These are phyloP conservation scores for Xerocomellus amylosporus DNA, from an alignment of 768 basidiomycete genomes.

Conservation along the genomic window DNA sequence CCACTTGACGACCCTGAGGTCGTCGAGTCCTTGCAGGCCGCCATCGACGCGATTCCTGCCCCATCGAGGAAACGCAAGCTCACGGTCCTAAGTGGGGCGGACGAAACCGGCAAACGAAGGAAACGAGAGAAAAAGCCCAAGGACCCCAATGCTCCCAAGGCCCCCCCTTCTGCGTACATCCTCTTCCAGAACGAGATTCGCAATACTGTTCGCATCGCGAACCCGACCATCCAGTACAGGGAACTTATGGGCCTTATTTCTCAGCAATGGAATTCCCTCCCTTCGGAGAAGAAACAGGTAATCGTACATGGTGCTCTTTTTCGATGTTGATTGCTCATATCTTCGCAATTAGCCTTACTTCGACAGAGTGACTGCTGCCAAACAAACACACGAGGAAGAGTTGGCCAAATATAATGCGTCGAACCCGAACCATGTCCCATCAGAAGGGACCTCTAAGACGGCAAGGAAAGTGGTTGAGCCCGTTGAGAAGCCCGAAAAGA, in stretches of 20 bases:
- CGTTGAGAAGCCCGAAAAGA: conserved; percentile 28
- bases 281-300: conserved; percentile 71
- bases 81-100: conserved; percentile 27
- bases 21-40: conserved; percentile 27
- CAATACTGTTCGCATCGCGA: conserved; percentile 59
- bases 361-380: conserved; percentile 51
- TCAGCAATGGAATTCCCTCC: conserved; percentile 69
- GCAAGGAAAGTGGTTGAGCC: conserved; percentile 26
- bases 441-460: conserved; percentile 41
- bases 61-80: conserved; percentile 54
- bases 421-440: conserved; percentile 47
- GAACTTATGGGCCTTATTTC: conserved; percentile 74
- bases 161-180: conserved; percentile 90
- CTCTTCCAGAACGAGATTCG: conserved; percentile 92
- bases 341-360: conserved; percentile 28
- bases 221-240: conserved; percentile 63
- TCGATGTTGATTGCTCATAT: not conserved
- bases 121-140: conserved; percentile 57
- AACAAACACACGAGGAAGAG: conserved; percentile 59
- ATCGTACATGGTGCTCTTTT: conserved; percentile 27
- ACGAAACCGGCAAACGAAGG: conserved; percentile 37
- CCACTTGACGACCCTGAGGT: conserved; percentile 33
- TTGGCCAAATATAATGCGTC: conserved; percentile 65
- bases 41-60: conserved; percentile 32
- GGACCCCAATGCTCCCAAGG: conserved; percentile 93